A percentile compares a stretch with the other conserved stretches of the same genome.
Conservation (phyloP, 2,329 filamentous ascomycete species). For the Botrytis porri region DNA sequence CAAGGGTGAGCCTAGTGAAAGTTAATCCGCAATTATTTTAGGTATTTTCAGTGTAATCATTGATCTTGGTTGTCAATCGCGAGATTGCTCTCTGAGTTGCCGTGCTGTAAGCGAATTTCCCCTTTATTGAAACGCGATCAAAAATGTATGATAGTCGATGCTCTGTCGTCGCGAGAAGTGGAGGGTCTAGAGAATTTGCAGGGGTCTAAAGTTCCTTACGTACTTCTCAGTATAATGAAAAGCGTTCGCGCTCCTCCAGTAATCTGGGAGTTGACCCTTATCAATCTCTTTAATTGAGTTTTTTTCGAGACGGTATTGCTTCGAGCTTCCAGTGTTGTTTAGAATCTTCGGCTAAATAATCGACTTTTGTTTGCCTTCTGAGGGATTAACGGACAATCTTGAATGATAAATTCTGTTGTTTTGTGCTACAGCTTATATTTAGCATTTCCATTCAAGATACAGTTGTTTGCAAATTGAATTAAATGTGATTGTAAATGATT, state of each 20-base stretch:
- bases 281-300: background rate
- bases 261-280: background rate
- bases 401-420: background rate
- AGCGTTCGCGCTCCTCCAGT: background rate
- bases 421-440: background rate
- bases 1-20: background rate
- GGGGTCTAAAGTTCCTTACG: background rate
- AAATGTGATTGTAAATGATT: background rate
- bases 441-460: background rate
- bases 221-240: background rate
- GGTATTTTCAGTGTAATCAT: background rate
- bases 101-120: background rate
- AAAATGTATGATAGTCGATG: background rate
- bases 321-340: no score
- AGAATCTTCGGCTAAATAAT: no score
- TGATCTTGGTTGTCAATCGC: background rate
- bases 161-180: background rate
- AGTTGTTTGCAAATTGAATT: background rate
- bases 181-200: background rate
- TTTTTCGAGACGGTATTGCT: background rate
- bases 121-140: background rate
- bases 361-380: background rate
- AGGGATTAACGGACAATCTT: fast-evolving
- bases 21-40: fast-evolving
- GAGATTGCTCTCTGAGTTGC: background rate